phyloP scores from a whole-genome alignment of 1,284 basidiomycete species.

The Xerocomus amazonicus region DNA sequence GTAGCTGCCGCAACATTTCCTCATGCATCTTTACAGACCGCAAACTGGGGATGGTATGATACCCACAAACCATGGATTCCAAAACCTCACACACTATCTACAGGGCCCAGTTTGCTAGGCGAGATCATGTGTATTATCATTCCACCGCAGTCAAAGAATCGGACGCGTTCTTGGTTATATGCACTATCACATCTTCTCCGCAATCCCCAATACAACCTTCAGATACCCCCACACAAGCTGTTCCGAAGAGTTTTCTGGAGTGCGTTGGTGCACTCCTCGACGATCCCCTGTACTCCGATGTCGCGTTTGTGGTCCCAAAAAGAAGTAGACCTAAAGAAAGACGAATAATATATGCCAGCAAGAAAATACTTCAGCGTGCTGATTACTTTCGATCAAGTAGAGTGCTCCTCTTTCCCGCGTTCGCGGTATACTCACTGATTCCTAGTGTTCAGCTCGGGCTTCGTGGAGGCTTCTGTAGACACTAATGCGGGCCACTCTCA shows the following conservation, averaged over 20 bases:
- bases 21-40: slow-evolving; percentile 47
- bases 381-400: slow-evolving; percentile 76
- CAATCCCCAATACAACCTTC: slow-evolving; percentile 48
- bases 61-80: not conserved
- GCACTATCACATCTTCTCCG: slow-evolving; percentile 72
- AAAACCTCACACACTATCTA: slow-evolving; percentile 5
- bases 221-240: slow-evolving; percentile 44
- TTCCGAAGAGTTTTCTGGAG: slow-evolving; percentile 62
- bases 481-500: slow-evolving; percentile 8
- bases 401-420: slow-evolving; percentile 3
- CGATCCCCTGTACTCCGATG: slow-evolving; percentile 78
- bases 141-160: slow-evolving; percentile 51
- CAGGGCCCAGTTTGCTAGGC: slow-evolving; percentile 77
- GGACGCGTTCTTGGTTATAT: slow-evolving; percentile 74
- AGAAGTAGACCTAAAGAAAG: slow-evolving; percentile 39
- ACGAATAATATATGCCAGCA: slow-evolving; percentile 61
- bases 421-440: slow-evolving; percentile 1
- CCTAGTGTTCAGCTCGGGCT: slow-evolving; percentile 68
- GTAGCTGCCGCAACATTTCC: not conserved
- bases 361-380: slow-evolving; percentile 62
- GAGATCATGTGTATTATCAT: slow-evolving; percentile 70
- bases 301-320: slow-evolving; percentile 71
- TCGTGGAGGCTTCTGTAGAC: slow-evolving; percentile 49
- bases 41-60: slow-evolving; percentile 79
- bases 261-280: slow-evolving; percentile 74